Base-by-base conservation (phyloP, 768 basidiomycete species). In the Lactarius akahatsu region DNA sequence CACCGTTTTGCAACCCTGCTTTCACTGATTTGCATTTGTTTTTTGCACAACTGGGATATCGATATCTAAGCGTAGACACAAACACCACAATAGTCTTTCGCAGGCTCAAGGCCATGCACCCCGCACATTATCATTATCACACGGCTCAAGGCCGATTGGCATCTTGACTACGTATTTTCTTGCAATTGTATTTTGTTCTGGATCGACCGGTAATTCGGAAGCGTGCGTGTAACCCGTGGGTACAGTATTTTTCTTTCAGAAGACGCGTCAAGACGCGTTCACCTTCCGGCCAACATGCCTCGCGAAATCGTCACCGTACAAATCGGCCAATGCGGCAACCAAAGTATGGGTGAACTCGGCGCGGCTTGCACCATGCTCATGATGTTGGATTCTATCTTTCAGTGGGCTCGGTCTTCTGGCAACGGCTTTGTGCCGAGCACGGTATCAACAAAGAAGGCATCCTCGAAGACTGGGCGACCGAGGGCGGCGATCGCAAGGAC, bases 351-450 rank as follows among this genome's bases (percentile, higher is more conserved):
- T 67, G 55, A 61, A 61, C 67, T 65, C 59, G 67, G 61, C 59
- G 38, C 30, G 38, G 23, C 68, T 70, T 66, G 10, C 34, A 72
- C 60, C 47, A 57, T 68, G 34, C 66, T 45, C 40, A 56, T 32
- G 6, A 11, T 5, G 43, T 58, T 63, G 55, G 47, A 23, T 36
- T 13, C 34, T 54, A 20, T 16, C 56, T 65, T 57, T 54, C 77
- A 98, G 96, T 98, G 89, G 94, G 95, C 56, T 89, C 93, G 61
- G 95, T 97, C 69, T 99, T 90, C 80, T 99, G 97, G 97, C 95
- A 98, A 73, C 90, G 96, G 55, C 85, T 99, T 20, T 98, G 97
- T 72, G 93, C 94, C 20, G 97, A 99, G 78, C 97, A 99, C 77
- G 97, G 97, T 20, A 98, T 99, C 80, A 95, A 86, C 76, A 90